Evolutionary conservation across 441 rosid genomes (phyloP).

Genomic region (Capsella rubella): DNA sequence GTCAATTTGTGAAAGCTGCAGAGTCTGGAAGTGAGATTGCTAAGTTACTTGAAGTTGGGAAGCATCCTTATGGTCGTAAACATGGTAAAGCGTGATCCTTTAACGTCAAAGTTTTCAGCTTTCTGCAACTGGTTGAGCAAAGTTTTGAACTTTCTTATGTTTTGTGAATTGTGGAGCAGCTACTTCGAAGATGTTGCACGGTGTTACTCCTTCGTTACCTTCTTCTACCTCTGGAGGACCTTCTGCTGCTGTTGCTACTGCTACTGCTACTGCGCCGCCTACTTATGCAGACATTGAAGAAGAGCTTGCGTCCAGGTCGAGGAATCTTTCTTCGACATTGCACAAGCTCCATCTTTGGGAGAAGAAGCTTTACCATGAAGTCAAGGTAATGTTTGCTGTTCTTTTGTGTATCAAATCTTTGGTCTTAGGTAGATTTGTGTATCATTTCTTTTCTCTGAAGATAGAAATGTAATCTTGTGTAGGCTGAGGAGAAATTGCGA

Average conservation of each 20-base stretch:
- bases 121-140: constrained; percentile 20
- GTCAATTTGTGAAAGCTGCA: constrained; percentile 79
- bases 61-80: constrained; percentile 77
- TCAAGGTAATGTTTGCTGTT: constrained; percentile 59
- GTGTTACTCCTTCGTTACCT: constrained; percentile 55
- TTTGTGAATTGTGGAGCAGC: constrained; percentile 48
- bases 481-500: constrained; percentile 95
- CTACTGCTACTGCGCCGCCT: constrained; percentile 34
- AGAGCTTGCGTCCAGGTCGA: constrained; percentile 70
- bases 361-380: constrained; percentile 92
- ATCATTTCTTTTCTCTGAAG: constrained; percentile 2
- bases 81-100: constrained; percentile 52
- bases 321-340: constrained; percentile 87
- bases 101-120: constrained; percentile 14
- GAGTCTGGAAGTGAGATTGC: constrained; percentile 84
- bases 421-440: background rate
- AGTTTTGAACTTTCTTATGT: constrained; percentile 1
- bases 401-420: constrained; percentile 4
- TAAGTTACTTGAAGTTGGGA: constrained; percentile 85
- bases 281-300: constrained; percentile 63
- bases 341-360: constrained; percentile 92
- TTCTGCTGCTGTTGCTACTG: constrained; percentile 44
- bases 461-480: constrained; percentile 23
- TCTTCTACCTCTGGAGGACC: constrained; percentile 64
- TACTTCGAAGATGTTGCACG: constrained; percentile 71